These are phyloP conservation scores for Kodamaea ohmeri DNA, from an alignment of 1,139 yeast species.

Conservation along the genomic window DNA sequence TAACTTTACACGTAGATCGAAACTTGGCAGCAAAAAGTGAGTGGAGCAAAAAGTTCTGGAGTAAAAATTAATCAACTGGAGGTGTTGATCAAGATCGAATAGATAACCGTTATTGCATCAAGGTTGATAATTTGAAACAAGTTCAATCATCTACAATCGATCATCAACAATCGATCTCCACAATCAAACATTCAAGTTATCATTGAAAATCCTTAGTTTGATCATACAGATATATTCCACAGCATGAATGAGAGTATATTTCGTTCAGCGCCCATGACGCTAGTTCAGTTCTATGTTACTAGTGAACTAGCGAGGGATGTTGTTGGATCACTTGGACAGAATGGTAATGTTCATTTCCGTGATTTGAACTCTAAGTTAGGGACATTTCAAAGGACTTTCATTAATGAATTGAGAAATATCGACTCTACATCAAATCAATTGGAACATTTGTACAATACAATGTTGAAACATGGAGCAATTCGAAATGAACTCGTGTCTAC, in stretches of 20 bases:
- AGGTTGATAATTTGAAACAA: too few species aligned
- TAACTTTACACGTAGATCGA: slow-evolving; percentile 2
- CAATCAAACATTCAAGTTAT: too few species aligned
- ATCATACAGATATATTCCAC: neutral
- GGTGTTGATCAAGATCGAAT: neutral
- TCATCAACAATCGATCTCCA: neutral
- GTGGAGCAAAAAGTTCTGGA: too few species aligned
- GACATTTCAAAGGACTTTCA: slow-evolving; percentile 84
- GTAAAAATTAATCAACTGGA: too few species aligned
- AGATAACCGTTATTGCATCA: too few species aligned
- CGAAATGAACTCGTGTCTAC: slow-evolving; percentile 16
- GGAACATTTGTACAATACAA: slow-evolving; percentile 20
- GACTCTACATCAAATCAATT: slow-evolving; percentile 34
- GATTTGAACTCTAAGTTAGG: slow-evolving; percentile 79
- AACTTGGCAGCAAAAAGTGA: neutral
- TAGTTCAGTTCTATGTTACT: slow-evolving; percentile 90
- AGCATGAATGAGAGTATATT: slow-evolving; percentile 16
- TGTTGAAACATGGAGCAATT: slow-evolving; percentile 19
- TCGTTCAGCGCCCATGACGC: slow-evolving; percentile 90
- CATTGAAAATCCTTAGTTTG: too few species aligned
- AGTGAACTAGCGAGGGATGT: slow-evolving; percentile 86
- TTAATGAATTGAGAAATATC: slow-evolving; percentile 68
- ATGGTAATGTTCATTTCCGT: slow-evolving; percentile 84
- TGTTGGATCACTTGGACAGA: slow-evolving; percentile 74
- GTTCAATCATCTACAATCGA: neutral